phyloP scores from a whole-genome alignment of 345 rosid genomes.

The Brassica napus region Da-Ae NC_063437.1:5751501-5752000 shows the following conservation, averaged over 20 bases:
- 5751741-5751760: constrained; percentile 37
- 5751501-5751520: background rate
- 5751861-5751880: background rate
- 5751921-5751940: constrained; percentile 4
- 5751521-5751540: background rate
- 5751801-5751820: too few species aligned
- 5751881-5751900: constrained; percentile 4
- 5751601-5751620: background rate
- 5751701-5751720: constrained; percentile 66
- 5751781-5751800: constrained; percentile 10
- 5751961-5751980: background rate
- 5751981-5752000: constrained; percentile 31
- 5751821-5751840: background rate
- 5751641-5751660: background rate
- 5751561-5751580: background rate
- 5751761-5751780: constrained; percentile 38
- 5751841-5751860: background rate
- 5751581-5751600: constrained; percentile 9
- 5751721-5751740: constrained; percentile 61
- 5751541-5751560: background rate
- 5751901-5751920: background rate
- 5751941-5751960: background rate
- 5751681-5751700: constrained; percentile 61
- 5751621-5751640: constrained; percentile 22
- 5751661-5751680: constrained; percentile 51